These are phyloP conservation scores for Dothiorella sarmentorum DNA, from an alignment of 2,329 filamentous ascomycete species.

Conservation along the genomic window DNA sequence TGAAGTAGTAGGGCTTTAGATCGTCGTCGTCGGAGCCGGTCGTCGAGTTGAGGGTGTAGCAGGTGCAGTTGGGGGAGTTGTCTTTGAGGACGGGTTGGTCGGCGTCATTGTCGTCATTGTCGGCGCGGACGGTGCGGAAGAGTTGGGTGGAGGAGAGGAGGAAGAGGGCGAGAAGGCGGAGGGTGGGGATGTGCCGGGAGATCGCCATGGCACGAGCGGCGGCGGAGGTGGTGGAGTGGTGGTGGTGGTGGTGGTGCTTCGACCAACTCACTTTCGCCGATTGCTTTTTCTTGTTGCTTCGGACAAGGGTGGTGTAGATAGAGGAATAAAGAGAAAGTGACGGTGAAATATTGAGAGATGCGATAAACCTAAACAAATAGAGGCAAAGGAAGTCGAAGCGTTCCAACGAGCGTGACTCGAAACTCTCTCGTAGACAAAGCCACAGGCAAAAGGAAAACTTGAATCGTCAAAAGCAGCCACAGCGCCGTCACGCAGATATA, in stretches of 20 bases:
- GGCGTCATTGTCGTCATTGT: not conserved
- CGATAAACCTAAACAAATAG: not conserved
- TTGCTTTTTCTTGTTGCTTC: not conserved
- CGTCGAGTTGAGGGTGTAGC: slow-evolving; percentile 46
- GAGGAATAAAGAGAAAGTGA: not conserved
- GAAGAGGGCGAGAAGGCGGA: not conserved
- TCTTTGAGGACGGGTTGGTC: slow-evolving; percentile 27
- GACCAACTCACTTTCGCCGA: not conserved
- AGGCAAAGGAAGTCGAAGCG: not conserved
- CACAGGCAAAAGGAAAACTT: not conserved
- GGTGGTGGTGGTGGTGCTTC: not conserved
- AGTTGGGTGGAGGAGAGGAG: not conserved
- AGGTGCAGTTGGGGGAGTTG: slow-evolving; percentile 42
- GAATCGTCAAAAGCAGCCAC: not conserved
- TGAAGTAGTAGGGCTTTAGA: slow-evolving; percentile 40
- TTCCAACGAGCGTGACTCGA: not conserved
- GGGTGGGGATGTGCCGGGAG: slow-evolving; percentile 1
- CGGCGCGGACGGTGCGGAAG: not conserved
- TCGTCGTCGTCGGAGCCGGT: slow-evolving; percentile 33
- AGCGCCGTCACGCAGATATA: not conserved
- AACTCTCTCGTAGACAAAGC: not conserved
- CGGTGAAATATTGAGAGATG: not conserved
- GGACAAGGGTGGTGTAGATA: not conserved
- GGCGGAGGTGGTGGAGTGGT: too few species aligned
- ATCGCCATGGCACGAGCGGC: slow-evolving; percentile 5